phyloP scores from a whole-genome alignment of 768 basidiomycete genomes.

The Lactifluus subvellereus region DNA sequence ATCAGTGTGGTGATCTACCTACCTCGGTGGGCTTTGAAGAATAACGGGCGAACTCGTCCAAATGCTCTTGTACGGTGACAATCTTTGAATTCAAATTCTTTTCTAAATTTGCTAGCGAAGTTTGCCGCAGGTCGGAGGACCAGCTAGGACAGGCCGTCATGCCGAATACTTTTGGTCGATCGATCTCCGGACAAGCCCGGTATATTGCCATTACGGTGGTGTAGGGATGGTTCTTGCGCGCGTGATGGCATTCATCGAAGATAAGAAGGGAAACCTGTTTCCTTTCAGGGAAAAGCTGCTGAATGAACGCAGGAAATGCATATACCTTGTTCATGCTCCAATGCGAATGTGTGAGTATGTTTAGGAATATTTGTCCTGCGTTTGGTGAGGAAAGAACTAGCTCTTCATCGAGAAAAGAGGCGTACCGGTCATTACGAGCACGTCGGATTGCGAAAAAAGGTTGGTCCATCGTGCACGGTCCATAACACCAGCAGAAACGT shows the following conservation, averaged over 20 bases:
- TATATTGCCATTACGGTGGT: conserved; percentile 56
- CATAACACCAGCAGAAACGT: conserved; percentile 62
- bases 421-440: conserved; percentile 82
- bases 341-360: conserved; percentile 73
- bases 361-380: conserved; percentile 75
- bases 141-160: conserved; percentile 91
- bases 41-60: conserved; percentile 56
- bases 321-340: conserved; percentile 63
- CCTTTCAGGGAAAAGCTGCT: background rate
- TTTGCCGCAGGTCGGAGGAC: conserved; percentile 63
- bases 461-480: conserved; percentile 60
- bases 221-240: conserved; percentile 50
- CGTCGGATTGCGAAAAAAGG: conserved; percentile 58
- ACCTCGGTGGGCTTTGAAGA: conserved; percentile 66
- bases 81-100: conserved; percentile 68
- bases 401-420: background rate
- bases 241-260: conserved; percentile 56
- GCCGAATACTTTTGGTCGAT: conserved; percentile 82
- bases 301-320: background rate
- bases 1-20: conserved; percentile 33
- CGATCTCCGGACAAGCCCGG: conserved; percentile 37
- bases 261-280: conserved; percentile 49
- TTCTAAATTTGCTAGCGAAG: conserved; percentile 60
- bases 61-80: conserved; percentile 65
- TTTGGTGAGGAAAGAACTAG: conserved; percentile 1